A percentile compares a stretch with the other conserved stretches of the same genome.
Conservation (phyloP, 2,329 filamentous ascomycete species). For the Colletotrichum lupini region DNA sequence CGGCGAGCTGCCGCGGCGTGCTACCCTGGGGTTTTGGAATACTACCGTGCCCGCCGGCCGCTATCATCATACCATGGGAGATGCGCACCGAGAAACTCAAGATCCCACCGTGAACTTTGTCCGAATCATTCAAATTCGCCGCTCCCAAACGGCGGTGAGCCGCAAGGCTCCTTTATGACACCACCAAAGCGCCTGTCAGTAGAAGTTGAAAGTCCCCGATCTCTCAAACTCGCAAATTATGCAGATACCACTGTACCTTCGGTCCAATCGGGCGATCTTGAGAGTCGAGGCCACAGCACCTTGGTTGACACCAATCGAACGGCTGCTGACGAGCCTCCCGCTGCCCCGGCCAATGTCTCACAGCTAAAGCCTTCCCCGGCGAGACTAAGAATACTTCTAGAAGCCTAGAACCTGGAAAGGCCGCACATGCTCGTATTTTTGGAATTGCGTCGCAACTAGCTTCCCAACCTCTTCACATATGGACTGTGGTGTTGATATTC, state of each 20-base stretch:
- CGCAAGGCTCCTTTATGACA: not conserved
- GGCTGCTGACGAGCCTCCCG: not conserved
- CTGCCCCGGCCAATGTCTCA: not conserved
- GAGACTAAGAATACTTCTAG: constrained; percentile 11
- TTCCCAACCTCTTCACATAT: not conserved
- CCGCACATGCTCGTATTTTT: not conserved
- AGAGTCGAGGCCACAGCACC: not conserved
- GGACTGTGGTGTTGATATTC: not conserved
- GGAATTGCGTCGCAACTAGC: not conserved
- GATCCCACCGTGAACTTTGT: not conserved
- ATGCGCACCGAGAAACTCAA: not conserved
- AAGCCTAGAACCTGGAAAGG: not conserved
- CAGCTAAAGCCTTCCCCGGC: not conserved
- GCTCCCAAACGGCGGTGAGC: constrained; percentile 28
- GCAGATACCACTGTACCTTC: not conserved
- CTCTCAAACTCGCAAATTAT: not conserved
- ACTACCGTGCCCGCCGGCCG: not conserved
- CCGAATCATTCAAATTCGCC: not conserved
- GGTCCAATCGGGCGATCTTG: constrained; percentile 16
- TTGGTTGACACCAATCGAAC: not conserved
- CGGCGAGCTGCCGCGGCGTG: constrained; percentile 9
- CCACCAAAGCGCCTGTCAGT: not conserved
- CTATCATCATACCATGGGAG: not conserved
- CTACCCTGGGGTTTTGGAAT: not conserved
- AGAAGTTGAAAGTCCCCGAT: not conserved